phyloP scores from a whole-genome alignment of 2,329 filamentous ascomycete genomes.

The Rosellinia necatrix region DNA sequence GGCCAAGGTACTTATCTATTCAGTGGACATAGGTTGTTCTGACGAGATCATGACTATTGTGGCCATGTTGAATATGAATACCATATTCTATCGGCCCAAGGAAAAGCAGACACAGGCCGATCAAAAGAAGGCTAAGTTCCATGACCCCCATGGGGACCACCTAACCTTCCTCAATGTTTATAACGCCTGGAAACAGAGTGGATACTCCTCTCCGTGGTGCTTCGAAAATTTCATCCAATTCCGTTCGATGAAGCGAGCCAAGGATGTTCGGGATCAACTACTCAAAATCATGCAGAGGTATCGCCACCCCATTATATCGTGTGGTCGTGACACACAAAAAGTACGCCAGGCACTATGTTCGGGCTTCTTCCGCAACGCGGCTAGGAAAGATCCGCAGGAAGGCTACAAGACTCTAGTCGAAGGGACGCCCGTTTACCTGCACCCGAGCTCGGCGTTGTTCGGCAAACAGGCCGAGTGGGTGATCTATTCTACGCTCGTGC shows the following conservation, averaged over 20 bases:
- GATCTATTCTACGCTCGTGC: slow-evolving; percentile 86
- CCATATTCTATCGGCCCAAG: slow-evolving; percentile 92
- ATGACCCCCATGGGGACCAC: slow-evolving; percentile 93
- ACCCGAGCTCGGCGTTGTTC: slow-evolving; percentile 88
- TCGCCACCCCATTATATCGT: slow-evolving; percentile 79
- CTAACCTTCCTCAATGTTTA: slow-evolving; percentile 95
- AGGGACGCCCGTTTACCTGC: slow-evolving; percentile 91
- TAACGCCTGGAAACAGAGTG: slow-evolving; percentile 90
- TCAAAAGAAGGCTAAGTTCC: slow-evolving; percentile 97
- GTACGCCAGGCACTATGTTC: slow-evolving; percentile 88
- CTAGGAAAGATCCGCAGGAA: slow-evolving; percentile 93
- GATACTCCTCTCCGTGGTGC: slow-evolving; percentile 87
- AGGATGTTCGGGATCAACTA: slow-evolving; percentile 91
- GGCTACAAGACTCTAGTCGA: slow-evolving; percentile 98
- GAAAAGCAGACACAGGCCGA: slow-evolving; percentile 97
- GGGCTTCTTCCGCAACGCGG: slow-evolving; percentile 94
- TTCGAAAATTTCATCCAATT: slow-evolving; percentile 98
- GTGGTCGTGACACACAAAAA: slow-evolving; percentile 83
- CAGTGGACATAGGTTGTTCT: slow-evolving; percentile 84
- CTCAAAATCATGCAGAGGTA: slow-evolving; percentile 94
- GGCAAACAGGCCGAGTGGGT: slow-evolving; percentile 97
- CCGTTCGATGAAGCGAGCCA: slow-evolving; percentile 82
- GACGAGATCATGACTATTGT: slow-evolving; percentile 96
- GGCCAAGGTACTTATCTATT: slow-evolving; percentile 86
- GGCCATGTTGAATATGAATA: slow-evolving; percentile 86